phyloP scores from a whole-genome alignment of 129 eudicot genomes.

The Calendula officinalis region DNA sequence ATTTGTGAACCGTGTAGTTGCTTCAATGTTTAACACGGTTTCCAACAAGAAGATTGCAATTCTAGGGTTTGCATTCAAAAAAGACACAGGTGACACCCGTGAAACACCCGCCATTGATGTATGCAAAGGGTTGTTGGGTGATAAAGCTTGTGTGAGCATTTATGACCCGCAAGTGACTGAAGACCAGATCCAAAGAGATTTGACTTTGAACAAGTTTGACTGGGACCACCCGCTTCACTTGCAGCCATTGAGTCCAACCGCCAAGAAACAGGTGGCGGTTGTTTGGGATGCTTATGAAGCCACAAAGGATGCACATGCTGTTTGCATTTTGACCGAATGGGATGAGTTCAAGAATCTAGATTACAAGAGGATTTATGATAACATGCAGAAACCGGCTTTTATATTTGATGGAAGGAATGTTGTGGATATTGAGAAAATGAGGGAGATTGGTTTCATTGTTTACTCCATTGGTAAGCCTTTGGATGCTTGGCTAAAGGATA shows the following conservation, averaged over 20 bases:
- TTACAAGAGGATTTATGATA: conserved; percentile 69
- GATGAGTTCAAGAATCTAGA: conserved; percentile 83
- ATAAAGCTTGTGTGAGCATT: conserved; percentile 80
- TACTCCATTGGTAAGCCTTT: conserved; percentile 93
- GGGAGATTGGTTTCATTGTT: conserved; percentile 82
- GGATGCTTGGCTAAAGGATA: conserved; percentile 86
- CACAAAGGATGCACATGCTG: conserved; percentile 71
- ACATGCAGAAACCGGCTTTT: conserved; percentile 92
- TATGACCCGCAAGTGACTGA: conserved; percentile 90
- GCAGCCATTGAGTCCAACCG: conserved; percentile 85
- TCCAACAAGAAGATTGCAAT: conserved; percentile 78
- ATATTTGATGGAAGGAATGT: conserved; percentile 82
- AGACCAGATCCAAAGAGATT: conserved; percentile 82
- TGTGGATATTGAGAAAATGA: conserved; percentile 51
- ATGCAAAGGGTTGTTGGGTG: conserved; percentile 78
- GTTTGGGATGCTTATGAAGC: conserved; percentile 90
- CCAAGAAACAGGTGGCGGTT: conserved; percentile 64
- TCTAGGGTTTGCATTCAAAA: conserved; percentile 83
- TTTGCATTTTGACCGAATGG: conserved; percentile 87
- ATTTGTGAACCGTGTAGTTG: conserved; percentile 86
- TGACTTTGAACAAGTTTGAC: conserved; percentile 74
- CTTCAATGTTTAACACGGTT: conserved; percentile 92
- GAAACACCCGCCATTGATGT: conserved; percentile 96
- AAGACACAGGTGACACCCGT: conserved; percentile 79
- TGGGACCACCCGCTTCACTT: conserved; percentile 95